These are phyloP conservation scores for Hypoxylon sp. DNA, from an alignment of 2,329 filamentous ascomycete genomes.

Conservation along the genomic window DNA sequence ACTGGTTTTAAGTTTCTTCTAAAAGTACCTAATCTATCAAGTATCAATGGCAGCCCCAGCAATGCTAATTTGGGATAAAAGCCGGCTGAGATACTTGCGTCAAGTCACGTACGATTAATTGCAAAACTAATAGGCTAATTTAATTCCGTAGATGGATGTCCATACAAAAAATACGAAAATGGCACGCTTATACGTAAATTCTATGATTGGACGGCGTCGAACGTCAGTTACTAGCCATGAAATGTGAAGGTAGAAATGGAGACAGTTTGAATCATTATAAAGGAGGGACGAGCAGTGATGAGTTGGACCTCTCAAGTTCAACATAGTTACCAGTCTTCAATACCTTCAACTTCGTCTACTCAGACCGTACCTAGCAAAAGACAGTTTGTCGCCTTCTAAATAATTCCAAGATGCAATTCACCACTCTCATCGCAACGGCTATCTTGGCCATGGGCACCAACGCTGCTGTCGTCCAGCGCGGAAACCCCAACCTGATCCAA, in stretches of 20 bases:
- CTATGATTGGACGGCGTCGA: neutral
- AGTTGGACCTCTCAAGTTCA: neutral
- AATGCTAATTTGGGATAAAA: no score
- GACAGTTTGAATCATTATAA: neutral
- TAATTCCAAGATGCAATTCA: conserved; percentile 8
- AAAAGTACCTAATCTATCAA: no score
- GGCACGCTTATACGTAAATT: neutral
- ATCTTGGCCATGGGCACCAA: conserved; percentile 2
- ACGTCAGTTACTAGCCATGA: neutral
- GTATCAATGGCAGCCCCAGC: no score
- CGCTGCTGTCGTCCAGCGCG: conserved; percentile 3
- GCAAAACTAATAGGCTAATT: no score
- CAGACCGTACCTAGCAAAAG: neutral
- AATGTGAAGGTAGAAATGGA: neutral
- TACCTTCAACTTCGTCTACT: neutral
- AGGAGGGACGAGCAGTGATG: neutral
- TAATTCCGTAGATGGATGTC: no score
- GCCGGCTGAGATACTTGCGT: no score
- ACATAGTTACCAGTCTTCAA: neutral
- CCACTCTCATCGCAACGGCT: conserved; percentile 2
- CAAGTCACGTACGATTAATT: no score
- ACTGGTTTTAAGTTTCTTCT: no score
- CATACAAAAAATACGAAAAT: conserved; percentile 24
- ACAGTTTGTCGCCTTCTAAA: neutral
- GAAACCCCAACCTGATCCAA: conserved; percentile 9